Base-by-base conservation (phyloP, 1,139 yeast species). In the Eremothecium cymbalariae region DNA sequence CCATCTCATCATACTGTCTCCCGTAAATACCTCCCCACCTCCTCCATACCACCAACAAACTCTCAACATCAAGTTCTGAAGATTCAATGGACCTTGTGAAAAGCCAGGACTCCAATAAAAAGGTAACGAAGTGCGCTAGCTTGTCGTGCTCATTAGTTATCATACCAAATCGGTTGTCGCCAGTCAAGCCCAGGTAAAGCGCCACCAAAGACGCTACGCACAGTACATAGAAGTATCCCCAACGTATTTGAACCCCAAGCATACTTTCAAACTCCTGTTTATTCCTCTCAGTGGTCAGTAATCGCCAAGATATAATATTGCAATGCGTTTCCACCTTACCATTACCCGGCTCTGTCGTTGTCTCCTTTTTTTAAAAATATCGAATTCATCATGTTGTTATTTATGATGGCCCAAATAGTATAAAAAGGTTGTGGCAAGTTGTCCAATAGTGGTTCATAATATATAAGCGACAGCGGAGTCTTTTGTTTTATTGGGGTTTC, bases 101-200 rank as follows among this genome's bases (percentile, higher is more conserved):
- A 38, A 74, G 67, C 22, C 57, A 50, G 1, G 81, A 70, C 9
- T 75, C 62, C 0, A 67, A 37, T 34, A 62, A 50, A 48, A 76
- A 76, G 8, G 67, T 67, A 5, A 46, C 8, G 37, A 68, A 70
- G 49, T 76, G 83, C 2, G 71, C 47, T 8, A 63, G 25, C 50
- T 76, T 76, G 46, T 76, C 83, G 48, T 74, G 67, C 2, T 46
- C 48, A 9, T 72, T 51, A 1, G 65, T 62, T 6, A 72, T 42
- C 57, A 62, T 63, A 4, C 73, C 65, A 42, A 74, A 64, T 4
- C 72, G 72, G 14, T 70, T 39, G 33, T 56, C 53, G 8, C 57
- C 55, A 12, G 64, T 53, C 35, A 64, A 18, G 39, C 62, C 61
- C 44, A 57, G 30, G 14, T 17, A 27, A 16, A 27, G 11, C n/a